Percentiles rank a stretch among this genome's conserved stretches.
Conservation (phyloP, 1,139 yeast species). For the Taiozyma onychis region DNA sequence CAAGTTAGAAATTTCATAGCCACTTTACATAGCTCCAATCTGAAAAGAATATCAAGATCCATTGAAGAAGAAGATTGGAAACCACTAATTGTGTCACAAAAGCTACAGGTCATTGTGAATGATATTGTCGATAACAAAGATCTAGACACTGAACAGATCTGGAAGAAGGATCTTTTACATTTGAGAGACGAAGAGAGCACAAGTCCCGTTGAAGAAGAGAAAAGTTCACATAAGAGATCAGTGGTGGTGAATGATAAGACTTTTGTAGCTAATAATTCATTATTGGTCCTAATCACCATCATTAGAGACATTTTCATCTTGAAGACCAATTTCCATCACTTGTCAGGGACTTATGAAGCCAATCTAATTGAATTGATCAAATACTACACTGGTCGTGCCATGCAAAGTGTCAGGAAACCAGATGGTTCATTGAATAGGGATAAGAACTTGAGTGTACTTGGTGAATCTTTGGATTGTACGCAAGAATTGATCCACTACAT, state of each 20-base stretch:
- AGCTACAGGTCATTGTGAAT: constrained; percentile 48
- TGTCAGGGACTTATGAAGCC: constrained; percentile 22
- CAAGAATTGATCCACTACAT: constrained; percentile 26
- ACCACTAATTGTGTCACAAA: constrained; percentile 49
- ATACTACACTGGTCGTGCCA: constrained; percentile 27
- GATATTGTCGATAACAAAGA: constrained; percentile 48
- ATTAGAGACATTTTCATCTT: constrained; percentile 28
- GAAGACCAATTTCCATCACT: constrained; percentile 17
- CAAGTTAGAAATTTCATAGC: constrained; percentile 60
- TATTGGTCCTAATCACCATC: constrained; percentile 25
- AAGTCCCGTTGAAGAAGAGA: constrained; percentile 8
- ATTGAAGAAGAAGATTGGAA: constrained; percentile 79
- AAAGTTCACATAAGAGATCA: constrained; percentile 31
- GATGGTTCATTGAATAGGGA: constrained; percentile 23
- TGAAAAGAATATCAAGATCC: constrained; percentile 36
- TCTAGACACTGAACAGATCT: constrained; percentile 34
- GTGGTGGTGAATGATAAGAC: constrained; percentile 37
- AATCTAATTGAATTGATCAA: constrained; percentile 26
- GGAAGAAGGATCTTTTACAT: constrained; percentile 15
- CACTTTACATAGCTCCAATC: constrained; percentile 48
- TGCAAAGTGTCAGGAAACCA: constrained; percentile 23
- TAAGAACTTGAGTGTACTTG: constrained; percentile 33
- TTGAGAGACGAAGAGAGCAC: constrained; percentile 5
- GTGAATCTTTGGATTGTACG: constrained; percentile 34
- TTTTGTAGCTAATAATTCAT: constrained; percentile 34